Evolutionary conservation across 148 eudicot genomes (phyloP), one percentile per base, ranked within the genome.

Genomic region (Drosera capensis): DNA sequence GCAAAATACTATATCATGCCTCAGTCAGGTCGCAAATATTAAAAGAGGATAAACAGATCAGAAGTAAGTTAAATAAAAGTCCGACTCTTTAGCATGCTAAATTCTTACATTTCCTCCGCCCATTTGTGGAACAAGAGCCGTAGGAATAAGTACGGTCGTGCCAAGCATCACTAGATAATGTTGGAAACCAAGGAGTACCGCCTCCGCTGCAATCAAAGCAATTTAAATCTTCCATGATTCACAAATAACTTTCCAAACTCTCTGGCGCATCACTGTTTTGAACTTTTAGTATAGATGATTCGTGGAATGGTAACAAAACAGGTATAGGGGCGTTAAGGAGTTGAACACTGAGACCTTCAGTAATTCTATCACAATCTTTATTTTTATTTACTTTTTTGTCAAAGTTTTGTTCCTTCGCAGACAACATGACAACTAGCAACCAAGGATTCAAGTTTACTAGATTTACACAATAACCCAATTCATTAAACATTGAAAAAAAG

Each of bases 151-250:
- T 51, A 86, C 93, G 14, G 93, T 78, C 30, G 93, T 86, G 28
- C 95, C 92, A 43, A 86, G 75, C 86, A 78, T 78, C 67, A 86
- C 86, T 62, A 86, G 67, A 47, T 80, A 86, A 58, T 86, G 95
- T 26, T 86, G 92, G 64, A 86, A 86, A 14, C 95, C 95, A 41
- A 86, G 83, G 6, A 81, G 53, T 24, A 86, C 64, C 3, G 95
- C 93, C 59, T 81, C 93, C 57, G 83, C 95, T 86, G 71, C 70
- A 63, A n/a, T 15, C 38, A 34, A 34, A 0, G n/a, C 2, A 34
- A 9, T 2, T 15, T n/a, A n/a, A n/a, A 9, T 4, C 38, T 34
- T 4, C n/a, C 38, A 34, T 34, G n/a, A 5, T 9, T 11, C 38
- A 34, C n/a, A 15, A 34, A 34, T 13, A 34, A n/a, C n/a, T n/a